A percentile compares a stretch with the other conserved stretches of the same genome.
These are phyloP conservation scores for Talaromyces ruber DNA, from an alignment of 495 filamentous ascomycete species.

Conservation along the genomic window DNA sequence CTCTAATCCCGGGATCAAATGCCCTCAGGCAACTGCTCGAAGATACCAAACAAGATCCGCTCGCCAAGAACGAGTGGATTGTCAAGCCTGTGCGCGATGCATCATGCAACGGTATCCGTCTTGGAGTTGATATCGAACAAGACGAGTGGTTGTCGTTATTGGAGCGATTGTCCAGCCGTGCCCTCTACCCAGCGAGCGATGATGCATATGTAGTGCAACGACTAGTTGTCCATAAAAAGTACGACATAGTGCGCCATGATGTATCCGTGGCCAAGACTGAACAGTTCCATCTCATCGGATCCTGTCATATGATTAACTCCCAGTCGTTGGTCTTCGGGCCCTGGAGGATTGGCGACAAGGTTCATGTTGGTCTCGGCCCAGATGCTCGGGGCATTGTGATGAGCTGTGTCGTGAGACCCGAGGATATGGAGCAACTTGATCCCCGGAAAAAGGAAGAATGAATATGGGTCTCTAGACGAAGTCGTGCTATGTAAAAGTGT, in stretches of 20 bases:
- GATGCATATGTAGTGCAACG: conserved; percentile 22
- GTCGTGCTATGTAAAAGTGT: not conserved
- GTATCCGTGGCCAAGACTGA: not conserved
- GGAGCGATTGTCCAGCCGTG: conserved; percentile 6
- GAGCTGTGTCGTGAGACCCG: not conserved
- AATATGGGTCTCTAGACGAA: not conserved
- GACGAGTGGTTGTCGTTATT: conserved; percentile 18
- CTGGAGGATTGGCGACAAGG: conserved; percentile 1
- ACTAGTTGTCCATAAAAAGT: conserved; percentile 14
- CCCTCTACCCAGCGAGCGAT: conserved; percentile 1
- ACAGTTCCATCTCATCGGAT: not conserved
- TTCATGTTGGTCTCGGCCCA: not conserved
- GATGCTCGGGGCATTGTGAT: not conserved
- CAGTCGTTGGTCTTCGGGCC: conserved; percentile 1
- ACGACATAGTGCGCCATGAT: conserved; percentile 15
- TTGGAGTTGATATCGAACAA: conserved; percentile 25
- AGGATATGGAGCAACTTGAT: not conserved
- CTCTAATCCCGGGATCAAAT: conserved; percentile 14
- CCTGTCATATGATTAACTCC: conserved; percentile 3
- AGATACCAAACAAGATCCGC: not conserved
- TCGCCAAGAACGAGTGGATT: conserved; percentile 19
- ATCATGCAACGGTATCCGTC: conserved; percentile 32
- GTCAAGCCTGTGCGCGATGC: conserved; percentile 31
- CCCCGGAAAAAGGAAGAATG: not conserved
- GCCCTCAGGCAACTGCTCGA: conserved; percentile 5